phyloP scores from a whole-genome alignment of 2,329 filamentous ascomycete species.

The Ceratocystis cacaofunesta region DNA sequence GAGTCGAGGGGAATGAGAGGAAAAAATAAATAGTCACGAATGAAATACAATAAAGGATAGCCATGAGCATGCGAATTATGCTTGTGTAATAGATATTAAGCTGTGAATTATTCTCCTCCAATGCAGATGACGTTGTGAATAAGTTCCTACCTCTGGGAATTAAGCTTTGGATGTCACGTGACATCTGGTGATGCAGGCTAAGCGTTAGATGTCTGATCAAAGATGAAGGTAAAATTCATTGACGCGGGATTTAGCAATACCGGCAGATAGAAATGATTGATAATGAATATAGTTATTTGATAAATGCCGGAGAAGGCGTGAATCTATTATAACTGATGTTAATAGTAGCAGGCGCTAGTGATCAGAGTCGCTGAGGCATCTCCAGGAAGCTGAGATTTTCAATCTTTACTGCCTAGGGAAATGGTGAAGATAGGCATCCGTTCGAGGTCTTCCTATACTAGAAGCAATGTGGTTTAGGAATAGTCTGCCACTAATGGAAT shows the following conservation, averaged over 20 bases:
- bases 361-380: conserved; percentile 31
- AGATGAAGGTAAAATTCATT: conserved; percentile 12
- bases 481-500: neutral
- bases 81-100: neutral
- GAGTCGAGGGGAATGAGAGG: neutral
- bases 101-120: neutral
- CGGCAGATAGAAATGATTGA: conserved; percentile 42
- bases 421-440: conserved; percentile 42
- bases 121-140: neutral
- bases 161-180: neutral
- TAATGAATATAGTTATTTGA: conserved; percentile 37
- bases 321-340: conserved; percentile 42
- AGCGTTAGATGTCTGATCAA: too few species aligned
- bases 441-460: conserved; percentile 41
- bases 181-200: neutral
- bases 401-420: conserved; percentile 34
- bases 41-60: too few species aligned
- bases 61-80: neutral
- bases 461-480: neutral
- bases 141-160: neutral
- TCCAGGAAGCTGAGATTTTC: conserved; percentile 43
- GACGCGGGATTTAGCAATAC: conserved; percentile 35
- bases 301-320: conserved; percentile 43
- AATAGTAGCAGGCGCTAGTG: conserved; percentile 31
- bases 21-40: neutral